Base-by-base conservation (phyloP, 2,329 filamentous ascomycete genomes). In the Fusarium newnesense region DNA sequence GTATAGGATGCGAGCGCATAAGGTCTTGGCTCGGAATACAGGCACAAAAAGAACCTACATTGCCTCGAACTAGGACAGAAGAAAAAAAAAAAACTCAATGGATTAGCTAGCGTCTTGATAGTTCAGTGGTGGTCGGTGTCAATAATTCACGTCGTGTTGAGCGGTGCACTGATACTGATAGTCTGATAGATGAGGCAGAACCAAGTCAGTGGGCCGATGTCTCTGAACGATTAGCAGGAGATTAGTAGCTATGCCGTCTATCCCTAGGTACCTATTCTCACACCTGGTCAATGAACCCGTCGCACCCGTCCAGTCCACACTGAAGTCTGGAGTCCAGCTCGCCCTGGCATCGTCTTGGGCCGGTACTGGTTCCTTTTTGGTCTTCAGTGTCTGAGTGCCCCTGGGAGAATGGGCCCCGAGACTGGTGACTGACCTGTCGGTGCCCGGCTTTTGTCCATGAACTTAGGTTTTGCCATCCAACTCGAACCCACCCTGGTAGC, bases 151-250 rank as follows among this genome's bases (percentile, higher is more conserved):
- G 43, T 40, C 39, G 54, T 67, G 43, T 30, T 46, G 26, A 60
- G 36, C 4, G 19, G 24, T 26, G 50, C 32, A 44, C 26, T 60
- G 44, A 53, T n/a, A 40, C 26, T 60, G 44, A 53, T n/a, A 40
- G 44, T 47, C 44, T 28, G 44, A 28, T 30, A 47, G 36, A 32
- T 26, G 37, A 36, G 8, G 30, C 42, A 36, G 9, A 63, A 26
- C 30, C n/a, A 52, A 37, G 59, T 42, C 24, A 47, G 53, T 70
- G 65, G 73, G 66, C 40, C 63, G 47, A 53, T 73, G 62, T 73
- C 67, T 75, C 60, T 67, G 64, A 73, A 64, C 66, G 57, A 67
- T 74, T 71, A 60, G 57, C 37, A 62, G 57, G 67, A 73, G 70
- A 73, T 73, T 69, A 70, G 61, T 60, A 60, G 50, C 65, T 72